Evolutionary conservation across 2,329 filamentous ascomycete genomes (phyloP).

Genomic region (Calonectria hawksworthii): DNA sequence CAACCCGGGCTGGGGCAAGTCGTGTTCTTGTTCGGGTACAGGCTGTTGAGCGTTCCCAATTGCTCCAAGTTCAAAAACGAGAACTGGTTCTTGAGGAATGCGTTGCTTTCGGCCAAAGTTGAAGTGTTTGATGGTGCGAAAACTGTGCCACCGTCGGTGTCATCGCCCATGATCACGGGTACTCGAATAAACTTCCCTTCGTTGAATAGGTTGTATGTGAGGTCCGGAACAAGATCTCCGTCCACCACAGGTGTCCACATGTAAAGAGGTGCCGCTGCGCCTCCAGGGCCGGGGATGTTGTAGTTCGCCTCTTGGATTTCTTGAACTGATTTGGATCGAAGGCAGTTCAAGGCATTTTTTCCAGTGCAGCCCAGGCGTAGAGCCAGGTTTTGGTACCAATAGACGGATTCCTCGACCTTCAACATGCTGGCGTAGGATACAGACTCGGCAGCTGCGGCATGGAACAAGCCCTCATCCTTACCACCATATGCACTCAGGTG

Average conservation of each 20-base stretch:
- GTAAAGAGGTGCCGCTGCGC: constrained; percentile 57
- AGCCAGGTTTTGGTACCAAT: constrained; percentile 66
- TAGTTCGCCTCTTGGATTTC: constrained; percentile 60
- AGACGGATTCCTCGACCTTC: constrained; percentile 62
- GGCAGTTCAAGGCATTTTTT: constrained; percentile 58
- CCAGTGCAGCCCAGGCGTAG: constrained; percentile 58
- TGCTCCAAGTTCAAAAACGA: constrained; percentile 50
- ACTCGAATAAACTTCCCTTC: constrained; percentile 66
- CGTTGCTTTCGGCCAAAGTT: constrained; percentile 50
- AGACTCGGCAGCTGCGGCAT: constrained; percentile 64
- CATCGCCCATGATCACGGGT: constrained; percentile 63
- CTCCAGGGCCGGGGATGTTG: constrained; percentile 51
- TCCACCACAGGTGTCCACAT: constrained; percentile 71
- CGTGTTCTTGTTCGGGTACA: constrained; percentile 54
- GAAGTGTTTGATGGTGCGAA: constrained; percentile 50
- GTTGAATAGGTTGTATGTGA: constrained; percentile 63
- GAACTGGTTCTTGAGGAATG: constrained; percentile 52
- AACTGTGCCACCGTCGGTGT: constrained; percentile 55
- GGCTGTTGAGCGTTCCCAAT: constrained; percentile 48
- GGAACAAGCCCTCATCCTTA: constrained; percentile 62
- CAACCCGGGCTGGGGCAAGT: constrained; percentile 50
- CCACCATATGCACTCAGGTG: constrained; percentile 72
- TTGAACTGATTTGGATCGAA: constrained; percentile 57
- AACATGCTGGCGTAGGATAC: constrained; percentile 65
- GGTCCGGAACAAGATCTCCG: constrained; percentile 63